Conservation (phyloP, 1,284 basidiomycete genomes). For the Meira miltonrushii region DNA sequence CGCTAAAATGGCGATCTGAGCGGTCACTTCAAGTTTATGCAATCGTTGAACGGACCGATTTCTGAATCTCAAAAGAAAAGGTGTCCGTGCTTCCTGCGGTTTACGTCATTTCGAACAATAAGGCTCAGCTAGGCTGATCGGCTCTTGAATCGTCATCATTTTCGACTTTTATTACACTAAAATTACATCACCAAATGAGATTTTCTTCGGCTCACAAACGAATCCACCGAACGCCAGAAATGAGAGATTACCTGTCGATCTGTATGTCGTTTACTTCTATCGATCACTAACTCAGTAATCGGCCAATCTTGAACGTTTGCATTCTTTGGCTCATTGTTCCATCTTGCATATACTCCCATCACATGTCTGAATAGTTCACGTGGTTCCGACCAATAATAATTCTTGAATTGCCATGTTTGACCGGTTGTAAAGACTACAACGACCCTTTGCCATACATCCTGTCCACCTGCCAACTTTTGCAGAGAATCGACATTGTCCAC, state of each 20-base stretch:
- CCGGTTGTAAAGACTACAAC: conserved; percentile 96
- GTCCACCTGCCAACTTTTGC: conserved; percentile 45
- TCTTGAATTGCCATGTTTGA: conserved; percentile 93
- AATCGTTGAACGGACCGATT: no score
- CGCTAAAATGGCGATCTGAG: no score
- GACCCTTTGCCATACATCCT: conserved; percentile 67
- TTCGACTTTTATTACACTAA: no score
- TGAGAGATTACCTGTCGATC: conserved; percentile 90
- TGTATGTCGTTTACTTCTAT: conserved; percentile 64
- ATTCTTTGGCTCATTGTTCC: conserved; percentile 84
- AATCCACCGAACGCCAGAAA: conserved; percentile 85
- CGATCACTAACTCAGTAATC: conserved; percentile 75
- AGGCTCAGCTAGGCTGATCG: no score
- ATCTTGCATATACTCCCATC: conserved; percentile 67
- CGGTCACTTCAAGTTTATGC: no score
- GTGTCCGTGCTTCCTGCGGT: no score
- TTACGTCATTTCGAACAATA: no score
- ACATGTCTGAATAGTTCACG: conserved; percentile 82
- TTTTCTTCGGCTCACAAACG: neutral
- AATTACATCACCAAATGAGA: conserved; percentile 1
- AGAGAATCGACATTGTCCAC: conserved; percentile 90
- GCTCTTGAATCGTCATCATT: no score
- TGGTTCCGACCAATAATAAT: conserved; percentile 93
- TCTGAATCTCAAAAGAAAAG: no score
- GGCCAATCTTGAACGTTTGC: conserved; percentile 91